Evolutionary conservation across 306 rosid genomes (phyloP).

Genomic region (Citrullus amarus): DNA sequence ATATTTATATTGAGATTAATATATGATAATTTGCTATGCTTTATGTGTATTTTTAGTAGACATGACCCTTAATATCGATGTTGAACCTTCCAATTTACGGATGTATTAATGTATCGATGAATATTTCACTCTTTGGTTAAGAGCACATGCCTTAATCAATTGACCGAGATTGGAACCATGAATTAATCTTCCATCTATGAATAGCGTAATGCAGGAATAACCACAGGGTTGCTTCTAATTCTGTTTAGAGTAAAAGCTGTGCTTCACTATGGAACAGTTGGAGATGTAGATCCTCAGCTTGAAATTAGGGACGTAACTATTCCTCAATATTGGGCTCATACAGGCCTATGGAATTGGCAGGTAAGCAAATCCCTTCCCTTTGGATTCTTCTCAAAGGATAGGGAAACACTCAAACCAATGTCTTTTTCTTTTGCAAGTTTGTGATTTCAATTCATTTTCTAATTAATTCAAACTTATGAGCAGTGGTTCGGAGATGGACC

Average conservation of each 20-base stretch:
- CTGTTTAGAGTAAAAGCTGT: slow-evolving; percentile 49
- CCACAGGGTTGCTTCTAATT: slow-evolving; percentile 45
- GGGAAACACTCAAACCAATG: not conserved
- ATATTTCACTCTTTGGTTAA: too few species aligned
- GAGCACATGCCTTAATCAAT: too few species aligned
- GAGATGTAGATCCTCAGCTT: slow-evolving; percentile 52
- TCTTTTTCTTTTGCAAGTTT: too few species aligned
- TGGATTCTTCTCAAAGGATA: too few species aligned
- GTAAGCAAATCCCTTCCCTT: slow-evolving; percentile 13
- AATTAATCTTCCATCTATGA: not conserved
- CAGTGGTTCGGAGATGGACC: slow-evolving; percentile 57
- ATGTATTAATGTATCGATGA: too few species aligned
- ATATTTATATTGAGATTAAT: too few species aligned
- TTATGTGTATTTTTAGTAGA: too few species aligned
- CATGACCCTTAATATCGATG: not conserved
- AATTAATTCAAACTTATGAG: not conserved
- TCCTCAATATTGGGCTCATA: slow-evolving; percentile 71
- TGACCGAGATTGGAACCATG: not conserved
- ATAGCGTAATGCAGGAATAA: slow-evolving; percentile 62
- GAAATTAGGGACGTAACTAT: slow-evolving; percentile 69
- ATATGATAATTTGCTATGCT: too few species aligned
- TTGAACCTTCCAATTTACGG: too few species aligned
- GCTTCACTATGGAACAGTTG: slow-evolving; percentile 66
- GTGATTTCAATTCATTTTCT: not conserved
- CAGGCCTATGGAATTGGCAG: slow-evolving; percentile 88